Base-by-base conservation (phyloP, 495 filamentous ascomycete species). In the Trichocladium uniseriatum region DNA sequence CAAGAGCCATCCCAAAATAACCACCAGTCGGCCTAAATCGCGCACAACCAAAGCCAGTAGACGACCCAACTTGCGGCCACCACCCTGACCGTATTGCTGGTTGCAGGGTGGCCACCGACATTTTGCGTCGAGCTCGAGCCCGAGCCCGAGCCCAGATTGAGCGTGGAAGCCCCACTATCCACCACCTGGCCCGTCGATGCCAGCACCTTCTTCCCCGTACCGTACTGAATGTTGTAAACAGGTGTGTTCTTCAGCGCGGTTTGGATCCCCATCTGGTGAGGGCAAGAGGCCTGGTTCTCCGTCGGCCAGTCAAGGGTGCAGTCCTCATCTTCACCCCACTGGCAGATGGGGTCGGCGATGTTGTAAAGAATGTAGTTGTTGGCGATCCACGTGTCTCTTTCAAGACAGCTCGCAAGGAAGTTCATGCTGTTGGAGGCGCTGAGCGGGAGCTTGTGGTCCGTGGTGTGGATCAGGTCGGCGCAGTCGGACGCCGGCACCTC, bases 391-490 rank as follows among this genome's bases (percentile, higher is more conserved):
- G 54, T 71, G 42, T 69, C 64, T 15, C 52, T 53, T 1, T 43
- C 56, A 11, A 75, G 66, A 46, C 72, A 75, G 54, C 63, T 69
- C 14, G 67, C 64, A 4, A 75, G 51, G 36, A 64, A 75, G 32
- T 72, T 71, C 66, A 75, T 75, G 55, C 72, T 74, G 60, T 75
- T 75, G 27, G 70, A 52, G 3, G 69, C 72, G 58, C 68, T 72
- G 11, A 75, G 65, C 5, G 72, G 72, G 22, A 75, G 55, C 60
- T 69, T 74, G 53, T 51, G 32, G 21, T 56, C 65, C 29, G 66
- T 52, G 43, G 72, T 73, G 56, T 66, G 52, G 46, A 75, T 62
- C 41, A 75, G 49, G 39, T 56, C 56, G 32, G 64, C 52, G 55
- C 72, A 75, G 0, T 51, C 46, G 1, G 62, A 64, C 3, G 64